A percentile compares a stretch with the other conserved stretches of the same genome.
phyloP scores from a whole-genome alignment of 106 monocot species.

The Dendrobium chrysotoxum region DNA sequence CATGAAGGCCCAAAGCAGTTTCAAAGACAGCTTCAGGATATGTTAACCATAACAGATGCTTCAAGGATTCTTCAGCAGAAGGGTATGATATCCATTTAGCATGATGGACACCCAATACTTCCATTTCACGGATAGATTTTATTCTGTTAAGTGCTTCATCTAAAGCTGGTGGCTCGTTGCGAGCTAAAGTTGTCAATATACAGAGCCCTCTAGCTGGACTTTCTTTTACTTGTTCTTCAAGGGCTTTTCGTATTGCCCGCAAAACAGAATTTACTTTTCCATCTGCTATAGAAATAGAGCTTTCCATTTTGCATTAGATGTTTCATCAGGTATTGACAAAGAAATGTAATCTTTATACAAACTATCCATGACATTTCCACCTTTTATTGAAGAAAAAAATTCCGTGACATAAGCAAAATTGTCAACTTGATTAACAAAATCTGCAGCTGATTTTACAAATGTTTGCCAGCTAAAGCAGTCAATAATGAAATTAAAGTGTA shows the following conservation, averaged over 20 bases:
- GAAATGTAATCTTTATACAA: conserved; percentile 56
- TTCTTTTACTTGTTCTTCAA: conserved; percentile 56
- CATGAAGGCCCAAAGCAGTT: conserved; percentile 91
- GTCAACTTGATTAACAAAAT: conserved; percentile 79
- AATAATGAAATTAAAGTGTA: conserved; percentile 91
- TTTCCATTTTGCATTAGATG: conserved; percentile 11
- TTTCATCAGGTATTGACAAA: conserved; percentile 9
- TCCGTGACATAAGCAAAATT: conserved; percentile 85
- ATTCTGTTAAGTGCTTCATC: conserved; percentile 90
- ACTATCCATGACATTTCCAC: conserved; percentile 67
- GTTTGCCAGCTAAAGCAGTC: conserved; percentile 76
- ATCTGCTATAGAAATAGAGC: background rate
- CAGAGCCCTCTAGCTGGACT: conserved; percentile 85
- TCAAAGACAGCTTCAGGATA: conserved; percentile 76
- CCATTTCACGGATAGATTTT: conserved; percentile 71
- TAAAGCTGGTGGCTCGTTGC: conserved; percentile 84
- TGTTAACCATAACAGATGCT: conserved; percentile 91
- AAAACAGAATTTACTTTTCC: conserved; percentile 67
- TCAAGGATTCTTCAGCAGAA: conserved; percentile 86
- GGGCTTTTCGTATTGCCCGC: conserved; percentile 50
- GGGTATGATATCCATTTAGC: conserved; percentile 40
- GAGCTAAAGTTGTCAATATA: conserved; percentile 87
- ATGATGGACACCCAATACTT: conserved; percentile 46
- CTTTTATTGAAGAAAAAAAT: conserved; percentile 83
- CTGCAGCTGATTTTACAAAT: conserved; percentile 57